Evolutionary conservation across 306 rosid genomes (phyloP).

Genomic region (Pterocarpus macrocarpus): DNA sequence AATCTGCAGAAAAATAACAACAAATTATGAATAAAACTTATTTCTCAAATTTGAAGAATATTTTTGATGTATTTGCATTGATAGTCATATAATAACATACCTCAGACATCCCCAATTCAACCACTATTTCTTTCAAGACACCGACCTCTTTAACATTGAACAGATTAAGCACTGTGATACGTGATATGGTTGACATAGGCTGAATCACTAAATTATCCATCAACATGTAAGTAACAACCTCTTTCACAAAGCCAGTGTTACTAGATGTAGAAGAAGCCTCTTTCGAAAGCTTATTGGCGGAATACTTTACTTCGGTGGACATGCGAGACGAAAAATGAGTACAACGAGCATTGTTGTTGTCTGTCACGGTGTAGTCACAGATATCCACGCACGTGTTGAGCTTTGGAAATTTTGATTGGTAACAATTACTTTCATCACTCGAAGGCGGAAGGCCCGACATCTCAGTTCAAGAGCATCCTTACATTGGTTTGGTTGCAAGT

Average conservation of each 20-base stretch:
- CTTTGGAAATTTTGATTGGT: too few species aligned
- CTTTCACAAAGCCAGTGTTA: conserved; percentile 50
- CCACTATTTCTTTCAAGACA: conserved; percentile 42
- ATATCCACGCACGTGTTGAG: not conserved
- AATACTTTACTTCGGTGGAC: too few species aligned
- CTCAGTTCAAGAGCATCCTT: conserved; percentile 40
- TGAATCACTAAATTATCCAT: conserved; percentile 53
- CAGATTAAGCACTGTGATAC: conserved; percentile 40
- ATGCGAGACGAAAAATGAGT: too few species aligned
- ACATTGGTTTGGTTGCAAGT: conserved; percentile 40
- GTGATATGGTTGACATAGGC: conserved; percentile 54
- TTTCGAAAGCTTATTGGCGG: too few species aligned
- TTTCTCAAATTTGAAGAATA: too few species aligned
- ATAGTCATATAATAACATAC: not conserved
- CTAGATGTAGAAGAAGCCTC: too few species aligned
- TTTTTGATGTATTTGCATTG: too few species aligned
- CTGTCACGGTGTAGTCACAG: too few species aligned
- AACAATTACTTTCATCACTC: too few species aligned
- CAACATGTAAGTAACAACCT: conserved; percentile 51
- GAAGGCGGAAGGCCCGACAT: not conserved
- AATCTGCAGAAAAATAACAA: too few species aligned
- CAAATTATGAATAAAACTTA: too few species aligned
- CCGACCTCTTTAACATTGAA: conserved; percentile 47
- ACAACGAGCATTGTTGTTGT: too few species aligned
- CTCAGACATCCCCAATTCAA: conserved; percentile 46